A percentile compares a stretch with the other conserved stretches of the same genome.
These are phyloP conservation scores for cucumber (Cucumis sativus) DNA, from an alignment of 306 rosid genomes.

Conservation along the genomic window DNA sequence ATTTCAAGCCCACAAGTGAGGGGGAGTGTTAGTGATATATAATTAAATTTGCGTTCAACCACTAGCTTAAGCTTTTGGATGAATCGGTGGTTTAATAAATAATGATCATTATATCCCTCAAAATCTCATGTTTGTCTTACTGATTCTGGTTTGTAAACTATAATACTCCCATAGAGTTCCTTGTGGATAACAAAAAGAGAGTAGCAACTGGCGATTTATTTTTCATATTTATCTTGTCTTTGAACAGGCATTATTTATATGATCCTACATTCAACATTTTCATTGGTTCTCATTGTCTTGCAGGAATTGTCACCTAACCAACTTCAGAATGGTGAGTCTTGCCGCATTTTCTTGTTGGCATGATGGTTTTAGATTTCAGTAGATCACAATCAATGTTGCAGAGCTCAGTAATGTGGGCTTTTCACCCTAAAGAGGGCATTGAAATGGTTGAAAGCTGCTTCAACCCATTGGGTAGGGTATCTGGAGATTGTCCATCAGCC, in stretches of 20 bases:
- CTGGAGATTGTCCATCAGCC: neutral
- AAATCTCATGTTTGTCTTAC: neutral
- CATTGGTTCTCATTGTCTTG: slow-evolving; percentile 22
- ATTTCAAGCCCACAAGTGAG: no score
- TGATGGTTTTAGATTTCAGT: neutral
- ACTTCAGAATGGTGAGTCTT: slow-evolving; percentile 73
- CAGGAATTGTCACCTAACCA: slow-evolving; percentile 92
- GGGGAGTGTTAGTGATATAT: no score
- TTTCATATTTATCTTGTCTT: neutral
- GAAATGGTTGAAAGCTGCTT: neutral
- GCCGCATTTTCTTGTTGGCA: neutral
- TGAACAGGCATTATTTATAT: neutral
- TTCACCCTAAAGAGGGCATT: neutral
- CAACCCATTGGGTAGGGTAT: neutral
- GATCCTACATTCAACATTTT: neutral
- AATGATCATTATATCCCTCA: neutral
- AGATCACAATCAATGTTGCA: neutral
- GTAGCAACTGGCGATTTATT: neutral
- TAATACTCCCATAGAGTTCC: neutral
- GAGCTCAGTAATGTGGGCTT: slow-evolving; percentile 1
- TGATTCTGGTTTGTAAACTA: neutral
- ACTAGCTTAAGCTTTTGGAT: no score
- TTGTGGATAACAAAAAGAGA: neutral
- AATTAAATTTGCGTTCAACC: no score
- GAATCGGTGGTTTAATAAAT: no score